Conservation (phyloP, 495 filamentous ascomycete genomes). For the Hypoxylon lienhwacheense region DNA sequence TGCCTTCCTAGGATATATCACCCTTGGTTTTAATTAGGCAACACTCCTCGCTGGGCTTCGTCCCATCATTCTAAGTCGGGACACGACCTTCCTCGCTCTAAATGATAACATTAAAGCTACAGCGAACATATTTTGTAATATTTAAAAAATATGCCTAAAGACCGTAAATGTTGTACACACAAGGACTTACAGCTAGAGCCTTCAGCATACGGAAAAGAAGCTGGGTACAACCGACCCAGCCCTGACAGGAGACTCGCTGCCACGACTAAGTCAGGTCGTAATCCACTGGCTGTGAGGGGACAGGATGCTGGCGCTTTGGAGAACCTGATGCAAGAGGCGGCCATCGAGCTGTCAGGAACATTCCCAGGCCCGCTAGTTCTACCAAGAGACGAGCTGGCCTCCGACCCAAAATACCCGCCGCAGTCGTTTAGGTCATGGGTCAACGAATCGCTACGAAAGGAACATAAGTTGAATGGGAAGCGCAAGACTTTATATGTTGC, state of each 20-base stretch:
- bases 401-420: constrained; percentile 55
- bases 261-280: constrained; percentile 35
- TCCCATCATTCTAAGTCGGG: background rate
- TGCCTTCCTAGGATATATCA: background rate
- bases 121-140: background rate
- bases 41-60: background rate
- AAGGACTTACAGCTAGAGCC: constrained; percentile 36
- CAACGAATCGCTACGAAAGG: constrained; percentile 53
- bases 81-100: no score
- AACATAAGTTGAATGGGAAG: constrained; percentile 44
- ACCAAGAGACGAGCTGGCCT: constrained; percentile 60
- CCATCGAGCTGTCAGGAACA: constrained; percentile 21
- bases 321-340: constrained; percentile 10
- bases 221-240: constrained; percentile 30
- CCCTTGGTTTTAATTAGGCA: background rate
- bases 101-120: background rate
- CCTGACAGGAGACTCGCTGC: constrained; percentile 37
- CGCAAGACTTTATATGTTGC: constrained; percentile 60
- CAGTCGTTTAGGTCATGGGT: constrained; percentile 63
- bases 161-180: constrained; percentile 29
- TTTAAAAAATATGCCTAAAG: background rate
- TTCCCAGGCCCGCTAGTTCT: constrained; percentile 66
- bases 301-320: constrained; percentile 1
- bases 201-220: constrained; percentile 38
- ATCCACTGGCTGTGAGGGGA: constrained; percentile 9